Conservation (phyloP, 164 flowering plant genomes). For the Stephania yunnanensis region DNA sequence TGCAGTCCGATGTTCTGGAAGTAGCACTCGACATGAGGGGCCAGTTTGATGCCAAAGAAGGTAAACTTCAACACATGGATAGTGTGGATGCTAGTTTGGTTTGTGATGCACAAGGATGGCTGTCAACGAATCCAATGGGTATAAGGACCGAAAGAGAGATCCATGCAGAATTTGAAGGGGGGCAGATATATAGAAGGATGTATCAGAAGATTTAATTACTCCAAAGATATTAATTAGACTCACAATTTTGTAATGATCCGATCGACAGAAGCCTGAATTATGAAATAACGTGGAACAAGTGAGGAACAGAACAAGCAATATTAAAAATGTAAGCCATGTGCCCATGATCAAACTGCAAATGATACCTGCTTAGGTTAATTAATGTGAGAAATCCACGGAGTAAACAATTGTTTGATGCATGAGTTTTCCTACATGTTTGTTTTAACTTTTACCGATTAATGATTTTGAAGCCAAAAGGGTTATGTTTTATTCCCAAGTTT, state of each 20-base stretch:
- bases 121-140: slow-evolving; percentile 74
- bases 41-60: slow-evolving; percentile 49
- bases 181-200: slow-evolving; percentile 70
- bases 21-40: slow-evolving; percentile 81
- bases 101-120: slow-evolving; percentile 75
- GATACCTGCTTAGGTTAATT: no score
- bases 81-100: slow-evolving; percentile 22
- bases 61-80: slow-evolving; percentile 48
- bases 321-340: no score
- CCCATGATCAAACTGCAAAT: no score
- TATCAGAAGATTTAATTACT: slow-evolving; percentile 43
- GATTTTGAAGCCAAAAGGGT: no score
- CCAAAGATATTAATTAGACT: not conserved
- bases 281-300: no score
- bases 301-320: no score
- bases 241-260: not conserved
- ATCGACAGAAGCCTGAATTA: no score
- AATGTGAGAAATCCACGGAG: no score
- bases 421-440: no score
- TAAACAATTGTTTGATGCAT: no score
- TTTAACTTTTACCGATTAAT: no score
- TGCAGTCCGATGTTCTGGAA: slow-evolving; percentile 86
- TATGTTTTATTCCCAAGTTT: no score
- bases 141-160: slow-evolving; percentile 92
- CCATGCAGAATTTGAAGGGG: slow-evolving; percentile 87